Conservation (phyloP, 495 filamentous ascomycete species). For the Neurospora terricola region DNA sequence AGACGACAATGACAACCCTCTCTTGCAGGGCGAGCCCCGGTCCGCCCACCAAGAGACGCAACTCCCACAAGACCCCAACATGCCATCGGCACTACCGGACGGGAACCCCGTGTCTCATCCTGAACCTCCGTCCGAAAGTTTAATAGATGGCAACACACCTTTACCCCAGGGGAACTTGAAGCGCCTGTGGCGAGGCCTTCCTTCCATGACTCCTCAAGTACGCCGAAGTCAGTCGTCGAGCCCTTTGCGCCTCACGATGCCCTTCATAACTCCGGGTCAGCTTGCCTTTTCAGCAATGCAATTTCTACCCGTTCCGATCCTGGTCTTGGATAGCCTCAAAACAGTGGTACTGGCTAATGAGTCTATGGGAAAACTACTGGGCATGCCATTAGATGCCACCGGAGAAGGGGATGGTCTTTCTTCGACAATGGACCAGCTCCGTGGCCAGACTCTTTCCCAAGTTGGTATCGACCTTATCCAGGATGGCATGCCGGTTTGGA, state of each 20-base stretch:
- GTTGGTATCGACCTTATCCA: slow-evolving; percentile 54
- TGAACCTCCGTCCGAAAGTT: not conserved
- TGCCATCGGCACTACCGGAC: not conserved
- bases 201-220: not conserved
- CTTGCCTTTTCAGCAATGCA: slow-evolving; percentile 55
- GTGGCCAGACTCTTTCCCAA: slow-evolving; percentile 47
- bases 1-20: not conserved
- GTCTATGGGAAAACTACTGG: slow-evolving; percentile 55
- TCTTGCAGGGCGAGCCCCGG: not conserved
- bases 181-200: slow-evolving; percentile 2
- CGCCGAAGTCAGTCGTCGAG: slow-evolving; percentile 17
- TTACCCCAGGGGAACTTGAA: not conserved
- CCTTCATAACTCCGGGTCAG: slow-evolving; percentile 29
- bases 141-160: not conserved
- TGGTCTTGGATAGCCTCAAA: slow-evolving; percentile 52
- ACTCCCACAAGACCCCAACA: not conserved
- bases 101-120: not conserved
- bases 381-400: slow-evolving; percentile 28
- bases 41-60: not conserved
- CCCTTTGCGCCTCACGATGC: slow-evolving; percentile 29
- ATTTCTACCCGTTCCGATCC: slow-evolving; percentile 56
- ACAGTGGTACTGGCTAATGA: slow-evolving; percentile 61
- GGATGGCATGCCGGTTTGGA: slow-evolving; percentile 43
- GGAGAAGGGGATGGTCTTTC: slow-evolving; percentile 20
- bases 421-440: slow-evolving; percentile 34